Base-by-base conservation (phyloP, 805 yeast species). In the Tetrapisispora phaffii region DNA sequence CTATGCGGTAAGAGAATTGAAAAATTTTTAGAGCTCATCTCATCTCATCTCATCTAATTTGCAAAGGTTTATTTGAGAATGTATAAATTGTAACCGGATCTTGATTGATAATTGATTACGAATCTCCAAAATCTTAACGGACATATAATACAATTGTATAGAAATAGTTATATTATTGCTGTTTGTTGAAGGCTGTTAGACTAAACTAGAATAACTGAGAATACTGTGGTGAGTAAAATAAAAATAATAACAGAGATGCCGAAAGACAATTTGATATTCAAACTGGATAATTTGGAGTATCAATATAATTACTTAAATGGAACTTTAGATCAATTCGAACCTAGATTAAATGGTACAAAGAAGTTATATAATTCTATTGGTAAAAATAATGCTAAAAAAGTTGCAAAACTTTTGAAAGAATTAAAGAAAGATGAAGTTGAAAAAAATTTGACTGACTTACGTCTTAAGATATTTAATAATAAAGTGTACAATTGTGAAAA, bases 221-320 rank as follows among this genome's bases (percentile, higher is more conserved):
- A n/a, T 12, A 6, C 16, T 9, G 19, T 32, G n/a, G n/a, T 5
- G 13, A 16, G 5, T 9, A 32, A 5, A 32, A 12, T 9, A 7
- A 15, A 36, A 3, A 7, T 15, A 21, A 5, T 7, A 22, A 12
- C 7, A 34, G n/a, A 31, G 12, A 64, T 64, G 68, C 56, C 62
- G 7, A 63, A 62, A 41, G 67, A 64, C 29, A 63, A 63, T 44
- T 38, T 63, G 31, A 41, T 63, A 16, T 62, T 57, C 40, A 63
- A 61, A 41, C 51, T 64, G 24, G 68, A 64, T 49, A 56, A 60
- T 33, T 48, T 63, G 32, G 67, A 64, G 44, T 62, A 62, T 41
- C 67, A 62, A 41, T 53, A 53, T 21, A 59, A 63, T 39, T 58
- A 59, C 43, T 47, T 60, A 42, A 56, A 56, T 26, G 52, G 52